phyloP scores from a whole-genome alignment of 805 yeast genomes.

The Nakazawaea ernobii region DNA sequence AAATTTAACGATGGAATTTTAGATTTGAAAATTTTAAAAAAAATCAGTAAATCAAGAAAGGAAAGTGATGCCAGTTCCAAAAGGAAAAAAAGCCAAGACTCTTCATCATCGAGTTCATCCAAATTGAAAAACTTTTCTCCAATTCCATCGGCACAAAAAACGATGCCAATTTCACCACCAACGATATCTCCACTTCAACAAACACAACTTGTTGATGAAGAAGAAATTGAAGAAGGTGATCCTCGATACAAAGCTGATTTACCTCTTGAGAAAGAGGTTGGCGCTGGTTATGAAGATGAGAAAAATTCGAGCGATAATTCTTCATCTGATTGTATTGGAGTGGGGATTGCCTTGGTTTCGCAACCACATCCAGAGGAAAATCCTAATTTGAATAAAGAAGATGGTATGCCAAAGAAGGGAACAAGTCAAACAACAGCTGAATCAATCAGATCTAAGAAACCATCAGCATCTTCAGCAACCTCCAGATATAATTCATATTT shows the following conservation, averaged over 20 bases:
- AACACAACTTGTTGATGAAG: slow-evolving; percentile 1
- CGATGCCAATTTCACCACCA: too few relatives aligned
- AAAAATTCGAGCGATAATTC: neutral
- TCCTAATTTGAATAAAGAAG: neutral
- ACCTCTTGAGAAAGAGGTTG: neutral
- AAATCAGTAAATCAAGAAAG: slow-evolving; percentile 30
- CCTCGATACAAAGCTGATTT: slow-evolving; percentile 5
- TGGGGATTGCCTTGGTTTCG: slow-evolving; percentile 7
- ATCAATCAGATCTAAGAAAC: neutral
- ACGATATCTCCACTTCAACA: neutral
- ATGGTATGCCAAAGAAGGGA: neutral
- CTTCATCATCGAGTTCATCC: neutral
- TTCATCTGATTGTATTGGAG: slow-evolving; percentile 9
- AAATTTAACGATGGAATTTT: slow-evolving; percentile 63
- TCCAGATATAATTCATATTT: neutral
- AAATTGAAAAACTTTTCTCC: slow-evolving; percentile 2
- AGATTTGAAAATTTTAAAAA: slow-evolving; percentile 48
- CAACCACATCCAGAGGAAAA: neutral
- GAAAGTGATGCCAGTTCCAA: slow-evolving; percentile 5
- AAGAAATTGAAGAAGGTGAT: slow-evolving; percentile 11
- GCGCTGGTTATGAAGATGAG: neutral
- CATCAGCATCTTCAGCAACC: neutral
- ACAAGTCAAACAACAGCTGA: neutral
- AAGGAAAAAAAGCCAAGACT: neutral
- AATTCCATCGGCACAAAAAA: neutral